These are phyloP conservation scores for Ogataea ganodermae DNA, from an alignment of 805 yeast species.

Conservation along the genomic window DNA sequence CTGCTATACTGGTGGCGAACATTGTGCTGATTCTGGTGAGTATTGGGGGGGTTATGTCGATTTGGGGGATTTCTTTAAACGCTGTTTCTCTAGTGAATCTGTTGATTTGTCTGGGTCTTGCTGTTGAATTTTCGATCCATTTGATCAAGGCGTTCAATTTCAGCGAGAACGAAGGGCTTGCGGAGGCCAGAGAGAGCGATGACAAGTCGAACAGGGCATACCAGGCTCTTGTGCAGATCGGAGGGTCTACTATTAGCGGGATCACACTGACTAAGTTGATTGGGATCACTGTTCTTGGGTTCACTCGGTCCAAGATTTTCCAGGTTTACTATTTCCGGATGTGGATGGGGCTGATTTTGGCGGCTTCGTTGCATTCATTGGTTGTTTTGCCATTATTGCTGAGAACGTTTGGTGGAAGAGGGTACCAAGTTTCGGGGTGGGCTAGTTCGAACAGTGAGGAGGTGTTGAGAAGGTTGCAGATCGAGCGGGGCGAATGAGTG, in stretches of 20 bases:
- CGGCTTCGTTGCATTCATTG: constrained; percentile 79
- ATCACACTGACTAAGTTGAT: constrained; percentile 86
- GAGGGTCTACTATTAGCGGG: constrained; percentile 88
- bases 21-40: constrained; percentile 67
- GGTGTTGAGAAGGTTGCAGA: constrained; percentile 24
- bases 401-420: constrained; percentile 61
- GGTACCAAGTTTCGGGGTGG: constrained; percentile 37
- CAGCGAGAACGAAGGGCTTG: constrained; percentile 13
- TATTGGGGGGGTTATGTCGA: constrained; percentile 78
- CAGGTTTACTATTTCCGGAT: constrained; percentile 90
- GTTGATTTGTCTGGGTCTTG: constrained; percentile 88
- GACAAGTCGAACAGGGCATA: constrained; percentile 40
- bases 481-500: not conserved
- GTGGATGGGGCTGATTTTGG: constrained; percentile 82
- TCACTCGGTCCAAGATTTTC: constrained; percentile 84
- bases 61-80: constrained; percentile 76
- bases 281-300: constrained; percentile 84
- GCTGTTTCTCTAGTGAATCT: constrained; percentile 89
- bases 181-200: constrained; percentile 9
- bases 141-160: constrained; percentile 73
- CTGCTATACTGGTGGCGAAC: constrained; percentile 55
- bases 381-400: constrained; percentile 77
- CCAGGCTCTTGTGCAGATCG: constrained; percentile 74
- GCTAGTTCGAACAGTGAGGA: constrained; percentile 28
- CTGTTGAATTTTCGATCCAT: constrained; percentile 92